Base-by-base conservation (phyloP, 345 rosid genomes). In the Atalantia buxifolia region DNA sequence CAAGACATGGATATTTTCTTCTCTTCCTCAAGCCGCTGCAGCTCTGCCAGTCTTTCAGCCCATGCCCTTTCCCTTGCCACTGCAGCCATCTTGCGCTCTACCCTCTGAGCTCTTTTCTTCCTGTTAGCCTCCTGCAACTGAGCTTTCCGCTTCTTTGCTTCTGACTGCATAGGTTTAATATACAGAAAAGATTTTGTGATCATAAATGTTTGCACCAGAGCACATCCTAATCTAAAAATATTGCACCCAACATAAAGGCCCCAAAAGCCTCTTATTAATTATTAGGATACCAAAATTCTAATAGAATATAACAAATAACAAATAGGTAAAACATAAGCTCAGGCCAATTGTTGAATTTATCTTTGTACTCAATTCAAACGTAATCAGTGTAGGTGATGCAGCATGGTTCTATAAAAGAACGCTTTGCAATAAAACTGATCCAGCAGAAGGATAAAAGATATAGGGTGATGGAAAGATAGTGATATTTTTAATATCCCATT, bases 41-140 rank as follows among this genome's bases (percentile, higher is more conserved):
- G 88, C 83, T 91, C 97, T 13, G 79, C 86, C 59, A 96, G 76
- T 84, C 93, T 90, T 77, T 89, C 89, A 7, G 90, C 86, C 99
- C 98, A 92, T 35, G 90, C 95, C 76, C 98, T 87, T 40, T 96
- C 98, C 83, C 99, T 92, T 56, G 97, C 94, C 67, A 89, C 97
- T 14, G 92, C 90, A 82, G 97, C 98, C 97, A 92, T 92, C 85
- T 90, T 90, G 56, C 90, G 89, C 72, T 90, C 92, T 62, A 89
- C 90, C 77, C 80, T 84, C 78, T 84, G 61, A 77, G 82, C 85
- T 75, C 81, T 84, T 86, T 92, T 96, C 92, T 85, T 92, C 83
- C 90, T 78, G 22, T 89, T 94, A 45, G 98, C 98, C 83, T 89
- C 97, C 85, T 92, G 92, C 85, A 96, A 45, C 80, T 82, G 87